These are phyloP conservation scores for Myriosclerotinia scirpicola DNA, from an alignment of 2,329 filamentous ascomycete species.

Conservation along the genomic window DNA sequence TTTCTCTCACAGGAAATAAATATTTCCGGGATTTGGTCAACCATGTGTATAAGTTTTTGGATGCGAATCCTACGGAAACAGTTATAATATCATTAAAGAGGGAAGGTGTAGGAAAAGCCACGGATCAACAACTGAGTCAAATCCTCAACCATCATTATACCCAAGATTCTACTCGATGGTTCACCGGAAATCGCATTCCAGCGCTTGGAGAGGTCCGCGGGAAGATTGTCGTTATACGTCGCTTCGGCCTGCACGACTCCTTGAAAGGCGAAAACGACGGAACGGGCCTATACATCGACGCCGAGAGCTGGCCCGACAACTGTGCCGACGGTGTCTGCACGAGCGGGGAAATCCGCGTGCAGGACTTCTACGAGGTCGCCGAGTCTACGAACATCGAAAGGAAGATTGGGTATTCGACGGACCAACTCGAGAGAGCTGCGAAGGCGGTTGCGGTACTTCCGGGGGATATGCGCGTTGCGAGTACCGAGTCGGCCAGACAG, in stretches of 20 bases:
- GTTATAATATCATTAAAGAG: constrained; percentile 87
- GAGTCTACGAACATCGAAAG: constrained; percentile 72
- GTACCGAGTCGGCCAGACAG: constrained; percentile 31
- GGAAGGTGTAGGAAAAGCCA: constrained; percentile 79
- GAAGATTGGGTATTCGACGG: constrained; percentile 73
- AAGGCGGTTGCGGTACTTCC: constrained; percentile 50
- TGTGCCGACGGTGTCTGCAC: constrained; percentile 70
- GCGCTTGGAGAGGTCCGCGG: constrained; percentile 76
- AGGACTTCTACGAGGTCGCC: constrained; percentile 91
- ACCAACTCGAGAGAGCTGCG: constrained; percentile 74
- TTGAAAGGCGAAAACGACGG: constrained; percentile 51
- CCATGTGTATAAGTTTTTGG: constrained; percentile 72
- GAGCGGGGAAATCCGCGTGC: constrained; percentile 75
- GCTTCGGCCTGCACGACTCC: constrained; percentile 66
- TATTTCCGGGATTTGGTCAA: constrained; percentile 73
- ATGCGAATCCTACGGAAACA: constrained; percentile 75
- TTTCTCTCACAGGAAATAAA: constrained; percentile 78
- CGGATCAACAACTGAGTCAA: constrained; percentile 73
- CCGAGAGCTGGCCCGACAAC: constrained; percentile 80
- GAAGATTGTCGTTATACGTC: constrained; percentile 79
- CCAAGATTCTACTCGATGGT: constrained; percentile 65
- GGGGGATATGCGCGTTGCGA: constrained; percentile 40
- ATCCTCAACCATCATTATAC: constrained; percentile 75
- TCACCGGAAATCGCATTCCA: constrained; percentile 73
- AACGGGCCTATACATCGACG: constrained; percentile 60